These are phyloP conservation scores for Calonectria fujianensis DNA, from an alignment of 2,329 filamentous ascomycete genomes.

Conservation along the genomic window DNA sequence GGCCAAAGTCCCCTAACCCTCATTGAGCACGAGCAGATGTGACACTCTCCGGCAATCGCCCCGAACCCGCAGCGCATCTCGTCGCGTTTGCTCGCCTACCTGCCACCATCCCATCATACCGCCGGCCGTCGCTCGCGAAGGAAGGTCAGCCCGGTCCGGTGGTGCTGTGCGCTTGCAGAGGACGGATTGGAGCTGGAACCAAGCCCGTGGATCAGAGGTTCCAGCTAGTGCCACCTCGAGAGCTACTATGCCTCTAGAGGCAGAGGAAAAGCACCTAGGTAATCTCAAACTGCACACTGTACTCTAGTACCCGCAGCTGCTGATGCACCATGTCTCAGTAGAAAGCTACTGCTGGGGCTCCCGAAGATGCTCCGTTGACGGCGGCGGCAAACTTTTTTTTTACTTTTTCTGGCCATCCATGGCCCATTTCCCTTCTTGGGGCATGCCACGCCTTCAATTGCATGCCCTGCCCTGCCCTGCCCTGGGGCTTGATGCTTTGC, in stretches of 20 bases:
- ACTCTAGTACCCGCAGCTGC: slow-evolving; percentile 19
- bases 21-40: slow-evolving; percentile 34
- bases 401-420: slow-evolving; percentile 42
- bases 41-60: slow-evolving; percentile 35
- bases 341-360: slow-evolving; percentile 39
- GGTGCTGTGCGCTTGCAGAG: slow-evolving; percentile 35
- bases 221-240: slow-evolving; percentile 15
- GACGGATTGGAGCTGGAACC: slow-evolving; percentile 37
- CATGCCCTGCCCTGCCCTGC: slow-evolving; percentile 45
- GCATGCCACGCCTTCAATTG: slow-evolving; percentile 40
- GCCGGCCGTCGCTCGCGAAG: slow-evolving; percentile 29
- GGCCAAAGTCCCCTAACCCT: slow-evolving; percentile 38
- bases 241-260: slow-evolving; percentile 35
- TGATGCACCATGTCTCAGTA: slow-evolving; percentile 33
- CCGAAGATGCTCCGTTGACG: slow-evolving; percentile 55
- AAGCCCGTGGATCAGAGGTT: slow-evolving; percentile 35
- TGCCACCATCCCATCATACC: slow-evolving; percentile 22
- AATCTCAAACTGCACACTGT: slow-evolving; percentile 29
- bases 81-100: slow-evolving; percentile 6
- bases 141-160: slow-evolving; percentile 38
- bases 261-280: slow-evolving; percentile 4
- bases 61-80: slow-evolving; percentile 31
- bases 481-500: slow-evolving; percentile 42
- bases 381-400: slow-evolving; percentile 46
- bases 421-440: slow-evolving; percentile 37